Conservation (phyloP, 495 filamentous ascomycete species). For the Neohortaea acidophila region DNA sequence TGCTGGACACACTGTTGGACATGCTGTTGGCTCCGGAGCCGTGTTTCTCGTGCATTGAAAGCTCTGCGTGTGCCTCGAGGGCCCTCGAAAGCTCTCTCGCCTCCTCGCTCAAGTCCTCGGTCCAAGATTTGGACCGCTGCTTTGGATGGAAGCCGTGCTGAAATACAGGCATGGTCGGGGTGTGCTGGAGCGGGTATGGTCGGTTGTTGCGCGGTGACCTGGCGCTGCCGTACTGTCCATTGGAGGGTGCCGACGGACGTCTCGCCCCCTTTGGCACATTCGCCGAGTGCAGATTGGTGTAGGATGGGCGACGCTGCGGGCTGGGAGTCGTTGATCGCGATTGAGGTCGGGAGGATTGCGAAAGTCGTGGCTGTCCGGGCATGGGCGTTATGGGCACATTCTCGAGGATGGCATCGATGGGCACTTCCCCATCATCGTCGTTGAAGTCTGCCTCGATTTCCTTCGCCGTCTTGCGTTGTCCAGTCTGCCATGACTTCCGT, state of each 20-base stretch:
- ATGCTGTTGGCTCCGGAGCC: slow-evolving; percentile 19
- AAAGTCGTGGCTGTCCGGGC: slow-evolving; percentile 3
- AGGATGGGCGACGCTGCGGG: slow-evolving; percentile 12
- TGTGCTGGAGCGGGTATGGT: slow-evolving; percentile 13
- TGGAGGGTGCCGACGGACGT: slow-evolving; percentile 12
- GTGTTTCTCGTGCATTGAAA: slow-evolving; percentile 18
- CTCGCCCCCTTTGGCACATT: slow-evolving; percentile 17
- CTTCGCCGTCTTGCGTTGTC: slow-evolving; percentile 54
- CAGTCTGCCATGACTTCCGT: slow-evolving; percentile 55
- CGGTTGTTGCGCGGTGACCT: slow-evolving; percentile 11
- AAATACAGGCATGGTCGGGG: slow-evolving; percentile 4
- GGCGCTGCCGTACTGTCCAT: slow-evolving; percentile 14
- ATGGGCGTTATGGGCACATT: slow-evolving; percentile 86
- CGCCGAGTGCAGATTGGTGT: slow-evolving; percentile 14
- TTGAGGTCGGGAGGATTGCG: slow-evolving; percentile 13
- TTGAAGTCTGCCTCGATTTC: slow-evolving; percentile 78
- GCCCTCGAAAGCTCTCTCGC: slow-evolving; percentile 79
- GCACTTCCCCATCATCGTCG: slow-evolving; percentile 82
- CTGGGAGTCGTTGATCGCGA: slow-evolving; percentile 43
- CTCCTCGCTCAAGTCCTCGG: slow-evolving; percentile 62
- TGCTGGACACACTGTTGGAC: slow-evolving; percentile 19
- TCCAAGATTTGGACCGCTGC: slow-evolving; percentile 72
- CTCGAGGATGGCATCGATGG: slow-evolving; percentile 78
- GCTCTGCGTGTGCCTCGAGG: slow-evolving; percentile 68
- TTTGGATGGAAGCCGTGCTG: slow-evolving; percentile 1